phyloP scores from a whole-genome alignment of 1,284 basidiomycete species.

The Apiotrichum porosum region DNA sequence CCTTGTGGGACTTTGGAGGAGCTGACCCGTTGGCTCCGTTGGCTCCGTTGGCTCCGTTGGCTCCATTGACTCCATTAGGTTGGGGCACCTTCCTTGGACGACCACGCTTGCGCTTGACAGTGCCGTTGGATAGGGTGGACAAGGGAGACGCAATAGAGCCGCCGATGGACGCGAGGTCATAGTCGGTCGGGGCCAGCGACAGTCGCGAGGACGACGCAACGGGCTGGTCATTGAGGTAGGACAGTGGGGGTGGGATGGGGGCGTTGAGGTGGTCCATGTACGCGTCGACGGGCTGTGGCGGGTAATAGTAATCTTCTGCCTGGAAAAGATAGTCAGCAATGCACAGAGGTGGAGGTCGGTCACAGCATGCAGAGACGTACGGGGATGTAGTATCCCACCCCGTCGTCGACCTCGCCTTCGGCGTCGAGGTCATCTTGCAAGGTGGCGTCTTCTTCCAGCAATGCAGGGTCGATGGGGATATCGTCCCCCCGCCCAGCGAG shows the following conservation, averaged over 20 bases:
- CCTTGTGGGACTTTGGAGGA: not conserved
- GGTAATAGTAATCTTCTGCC: constrained; percentile 14
- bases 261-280: not conserved
- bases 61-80: no score
- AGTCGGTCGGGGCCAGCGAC: constrained; percentile 9
- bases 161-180: constrained; percentile 2
- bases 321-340: not conserved
- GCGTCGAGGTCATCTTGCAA: constrained; percentile 19
- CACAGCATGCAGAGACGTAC: constrained; percentile 6
- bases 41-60: constrained; percentile 10
- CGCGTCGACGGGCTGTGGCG: not conserved
- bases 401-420: constrained; percentile 20
- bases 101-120: constrained; percentile 19
- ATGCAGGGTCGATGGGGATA: constrained; percentile 13
- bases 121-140: constrained; percentile 3
- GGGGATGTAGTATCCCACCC: constrained; percentile 18
- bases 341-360: not conserved
- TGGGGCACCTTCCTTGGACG: constrained; percentile 12
- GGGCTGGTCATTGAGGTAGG: not conserved
- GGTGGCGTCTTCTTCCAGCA: constrained; percentile 7
- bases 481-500: constrained; percentile 5
- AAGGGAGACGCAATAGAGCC: constrained; percentile 5
- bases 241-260: not conserved
- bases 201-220: constrained; percentile 11
- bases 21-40: not conserved